Conservation (phyloP, 306 rosid genomes). For the Sechiopsis laciniata region DNA sequence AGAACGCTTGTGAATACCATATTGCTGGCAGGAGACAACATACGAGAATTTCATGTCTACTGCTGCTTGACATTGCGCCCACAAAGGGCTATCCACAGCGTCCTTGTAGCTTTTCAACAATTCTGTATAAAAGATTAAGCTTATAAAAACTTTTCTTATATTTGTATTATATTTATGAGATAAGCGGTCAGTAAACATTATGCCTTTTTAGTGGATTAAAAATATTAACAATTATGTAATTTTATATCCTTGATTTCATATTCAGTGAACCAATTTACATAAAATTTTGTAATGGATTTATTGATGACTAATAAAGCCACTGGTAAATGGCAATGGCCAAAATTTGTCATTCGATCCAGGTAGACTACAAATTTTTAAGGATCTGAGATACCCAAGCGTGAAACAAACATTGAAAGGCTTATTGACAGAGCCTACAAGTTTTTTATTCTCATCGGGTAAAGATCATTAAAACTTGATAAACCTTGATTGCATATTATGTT, state of each 20-base stretch:
- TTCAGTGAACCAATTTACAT: not conserved
- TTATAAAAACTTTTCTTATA: not conserved
- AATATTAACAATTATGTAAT: not conserved
- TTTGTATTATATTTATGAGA: not conserved
- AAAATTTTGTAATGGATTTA: not conserved
- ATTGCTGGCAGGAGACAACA: slow-evolving; percentile 87
- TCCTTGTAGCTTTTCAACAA: slow-evolving; percentile 89
- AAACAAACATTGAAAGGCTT: too few relatives aligned
- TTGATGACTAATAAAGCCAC: not conserved
- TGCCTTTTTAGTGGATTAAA: not conserved
- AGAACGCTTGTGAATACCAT: slow-evolving; percentile 81
- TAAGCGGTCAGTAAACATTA: not conserved
- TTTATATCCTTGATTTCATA: not conserved
- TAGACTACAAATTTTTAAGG: too few relatives aligned
- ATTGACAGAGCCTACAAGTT: not conserved
- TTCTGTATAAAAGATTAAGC: slow-evolving; percentile 38
- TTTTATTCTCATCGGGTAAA: not conserved
- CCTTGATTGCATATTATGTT: not conserved
- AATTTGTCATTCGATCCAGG: too few relatives aligned
- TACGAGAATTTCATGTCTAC: slow-evolving; percentile 88
- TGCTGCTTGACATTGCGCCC: slow-evolving; percentile 77
- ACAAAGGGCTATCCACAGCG: slow-evolving; percentile 67
- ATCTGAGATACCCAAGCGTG: too few relatives aligned
- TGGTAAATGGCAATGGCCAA: not conserved
- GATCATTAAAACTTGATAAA: not conserved